Base-by-base conservation (phyloP, 768 basidiomycete genomes). In the Suillus decipiens region DNA sequence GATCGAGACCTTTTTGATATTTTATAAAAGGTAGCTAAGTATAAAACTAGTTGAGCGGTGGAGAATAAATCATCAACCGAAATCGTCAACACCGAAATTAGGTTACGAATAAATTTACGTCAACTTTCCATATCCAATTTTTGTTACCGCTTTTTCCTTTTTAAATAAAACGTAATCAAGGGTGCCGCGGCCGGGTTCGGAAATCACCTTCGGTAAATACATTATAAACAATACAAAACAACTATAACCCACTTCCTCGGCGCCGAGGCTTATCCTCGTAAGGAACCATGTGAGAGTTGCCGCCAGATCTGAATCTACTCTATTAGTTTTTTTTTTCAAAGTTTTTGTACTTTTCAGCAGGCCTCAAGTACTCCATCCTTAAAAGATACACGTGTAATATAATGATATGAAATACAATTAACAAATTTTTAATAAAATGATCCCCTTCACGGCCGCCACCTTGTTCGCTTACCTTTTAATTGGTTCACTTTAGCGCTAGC, bases 121-220 rank as follows among this genome's bases (percentile, higher is more conserved):
- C 71, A 76, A 33, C 50, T 17, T 17, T 60, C 63, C 60, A 64
- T 31, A 61, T 66, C 69, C 72, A 68, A 69, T 75, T 76, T 74
- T 76, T 73, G 70, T 64, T 66, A 67, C 64, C 75, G 68, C 71
- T 66, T 59, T 62, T 76, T 61, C 73, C 68, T 66, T 24, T 68
- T 73, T 57, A 55, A 62, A 71, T 7, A 31, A 42, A 71, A 75
- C 74, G 74, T 75, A 75, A 75, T 75, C 70, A 67, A 71, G 73
- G 75, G 74, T 75, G 69, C 73, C 74, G 74, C 75, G 74, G 75
- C 74, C 71, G 75, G 67, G 75, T 75, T 76, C 74, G 74, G 74
- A 75, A 75, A 75, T 75, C 73, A 76, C 74, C 73, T 65, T 76
- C 75, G 45, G 45, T 47, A 47, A 47, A 47, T 47, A 47, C 45